A percentile compares a stretch with the other conserved stretches of the same genome.
These are phyloP conservation scores for Aspergillus coremiiformis DNA, from an alignment of 495 filamentous ascomycete species.

Conservation along the genomic window DNA sequence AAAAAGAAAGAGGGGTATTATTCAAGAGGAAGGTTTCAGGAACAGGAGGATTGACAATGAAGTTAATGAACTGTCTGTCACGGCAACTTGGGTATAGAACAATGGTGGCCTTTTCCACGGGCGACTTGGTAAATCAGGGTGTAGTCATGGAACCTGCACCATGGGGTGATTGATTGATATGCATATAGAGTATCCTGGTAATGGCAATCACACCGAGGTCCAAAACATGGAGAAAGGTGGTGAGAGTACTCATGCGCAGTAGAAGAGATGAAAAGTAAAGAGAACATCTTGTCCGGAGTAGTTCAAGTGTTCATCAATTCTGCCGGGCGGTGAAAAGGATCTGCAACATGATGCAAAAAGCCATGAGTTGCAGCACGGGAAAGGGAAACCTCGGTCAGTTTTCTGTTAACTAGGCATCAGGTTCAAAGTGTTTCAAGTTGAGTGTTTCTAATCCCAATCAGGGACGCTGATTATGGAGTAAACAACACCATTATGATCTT, in stretches of 20 bases:
- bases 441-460: slow-evolving; percentile 7
- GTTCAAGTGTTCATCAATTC: slow-evolving; percentile 2
- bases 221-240: background rate
- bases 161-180: background rate
- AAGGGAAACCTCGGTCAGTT: background rate
- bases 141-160: background rate
- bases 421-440: background rate
- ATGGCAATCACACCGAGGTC: background rate
- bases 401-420: background rate
- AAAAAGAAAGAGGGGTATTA: background rate
- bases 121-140: background rate
- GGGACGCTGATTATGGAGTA: slow-evolving; percentile 25
- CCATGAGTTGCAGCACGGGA: background rate
- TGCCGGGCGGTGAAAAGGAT: slow-evolving; percentile 23
- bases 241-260: background rate
- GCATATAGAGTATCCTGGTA: background rate
- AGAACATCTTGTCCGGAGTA: background rate
- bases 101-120: slow-evolving; percentile 8
- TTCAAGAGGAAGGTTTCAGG: background rate
- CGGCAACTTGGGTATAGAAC: background rate
- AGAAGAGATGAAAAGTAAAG: background rate
- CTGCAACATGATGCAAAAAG: background rate
- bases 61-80: background rate
- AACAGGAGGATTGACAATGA: background rate
- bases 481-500: slow-evolving; percentile 34